Conservation (phyloP, 2,329 filamentous ascomycete species). For the Sclerotinia glacialis region DNA sequence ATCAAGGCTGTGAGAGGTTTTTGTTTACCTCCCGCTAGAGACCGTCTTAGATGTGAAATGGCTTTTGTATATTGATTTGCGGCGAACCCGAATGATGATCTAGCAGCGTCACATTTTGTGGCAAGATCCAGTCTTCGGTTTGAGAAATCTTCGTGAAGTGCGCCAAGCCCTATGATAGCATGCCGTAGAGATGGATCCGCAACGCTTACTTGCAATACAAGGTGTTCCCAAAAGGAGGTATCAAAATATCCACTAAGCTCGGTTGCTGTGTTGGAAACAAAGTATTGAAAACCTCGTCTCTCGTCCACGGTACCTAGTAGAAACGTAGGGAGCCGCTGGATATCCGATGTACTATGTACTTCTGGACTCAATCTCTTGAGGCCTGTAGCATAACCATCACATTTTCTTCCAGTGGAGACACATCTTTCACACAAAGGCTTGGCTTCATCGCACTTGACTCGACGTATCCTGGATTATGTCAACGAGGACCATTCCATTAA, state of each 20-base stretch:
- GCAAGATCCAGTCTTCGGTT: slow-evolving; percentile 24
- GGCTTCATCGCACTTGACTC: slow-evolving; percentile 27
- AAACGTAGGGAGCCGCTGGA: slow-evolving; percentile 28
- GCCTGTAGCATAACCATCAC: slow-evolving; percentile 23
- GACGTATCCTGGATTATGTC: slow-evolving; percentile 23
- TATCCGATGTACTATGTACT: slow-evolving; percentile 14
- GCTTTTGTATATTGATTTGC: slow-evolving; percentile 38
- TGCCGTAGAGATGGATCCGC: slow-evolving; percentile 34
- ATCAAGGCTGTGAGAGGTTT: slow-evolving; percentile 33
- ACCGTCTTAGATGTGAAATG: slow-evolving; percentile 32
- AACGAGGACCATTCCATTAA: background rate
- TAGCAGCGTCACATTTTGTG: slow-evolving; percentile 17
- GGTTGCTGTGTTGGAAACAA: slow-evolving; percentile 31
- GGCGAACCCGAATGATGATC: slow-evolving; percentile 30
- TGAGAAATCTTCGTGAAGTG: slow-evolving; percentile 36
- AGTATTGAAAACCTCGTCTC: slow-evolving; percentile 35
- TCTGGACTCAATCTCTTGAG: slow-evolving; percentile 10
- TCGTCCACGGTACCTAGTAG: slow-evolving; percentile 32
- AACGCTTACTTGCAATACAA: slow-evolving; percentile 34
- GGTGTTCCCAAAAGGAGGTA: slow-evolving; percentile 33
- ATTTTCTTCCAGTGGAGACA: slow-evolving; percentile 21
- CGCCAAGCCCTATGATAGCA: slow-evolving; percentile 36
- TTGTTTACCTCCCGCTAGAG: slow-evolving; percentile 30
- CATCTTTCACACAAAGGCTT: slow-evolving; percentile 24
- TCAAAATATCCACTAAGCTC: slow-evolving; percentile 36